Percentiles rank a stretch among this genome's conserved stretches.
Evolutionary conservation across 2,329 filamentous ascomycete genomes (phyloP).

Genomic region (Xylariaceae sp.): DNA sequence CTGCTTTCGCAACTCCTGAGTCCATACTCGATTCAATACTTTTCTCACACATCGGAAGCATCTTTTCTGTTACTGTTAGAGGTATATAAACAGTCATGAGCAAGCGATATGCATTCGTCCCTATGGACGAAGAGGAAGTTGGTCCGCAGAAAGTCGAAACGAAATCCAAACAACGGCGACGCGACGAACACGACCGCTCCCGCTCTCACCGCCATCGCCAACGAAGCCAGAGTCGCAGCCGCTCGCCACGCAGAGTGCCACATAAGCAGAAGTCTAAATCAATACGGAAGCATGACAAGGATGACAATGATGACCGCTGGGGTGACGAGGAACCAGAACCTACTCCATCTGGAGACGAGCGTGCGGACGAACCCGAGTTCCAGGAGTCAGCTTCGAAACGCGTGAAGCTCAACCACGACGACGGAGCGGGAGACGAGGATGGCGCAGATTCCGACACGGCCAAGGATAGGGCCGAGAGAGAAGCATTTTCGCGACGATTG

Average conservation of each 20-base stretch:
- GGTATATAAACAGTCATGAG: slow-evolving; percentile 46
- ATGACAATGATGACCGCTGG: slow-evolving; percentile 79
- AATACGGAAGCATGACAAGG: slow-evolving; percentile 50
- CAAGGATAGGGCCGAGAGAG: slow-evolving; percentile 75
- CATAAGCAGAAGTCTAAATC: slow-evolving; percentile 47
- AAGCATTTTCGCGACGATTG: slow-evolving; percentile 80
- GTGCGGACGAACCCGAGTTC: slow-evolving; percentile 65
- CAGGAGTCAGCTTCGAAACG: slow-evolving; percentile 75
- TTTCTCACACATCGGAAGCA: not conserved
- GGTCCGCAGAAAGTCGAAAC: slow-evolving; percentile 59
- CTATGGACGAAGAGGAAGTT: slow-evolving; percentile 71
- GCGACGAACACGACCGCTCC: slow-evolving; percentile 19
- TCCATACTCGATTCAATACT: not conserved
- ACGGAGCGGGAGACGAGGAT: slow-evolving; percentile 46
- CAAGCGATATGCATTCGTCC: slow-evolving; percentile 71
- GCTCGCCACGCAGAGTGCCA: slow-evolving; percentile 40
- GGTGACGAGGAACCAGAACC: slow-evolving; percentile 73
- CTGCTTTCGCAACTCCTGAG: not conserved
- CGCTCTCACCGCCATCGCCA: slow-evolving; percentile 25
- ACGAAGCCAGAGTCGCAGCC: slow-evolving; percentile 40
- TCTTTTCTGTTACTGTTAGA: not conserved
- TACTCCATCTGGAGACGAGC: slow-evolving; percentile 55
- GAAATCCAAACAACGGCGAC: slow-evolving; percentile 48
- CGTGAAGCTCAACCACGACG: slow-evolving; percentile 67
- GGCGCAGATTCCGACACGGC: slow-evolving; percentile 67